Evolutionary conservation across 1,139 yeast species (phyloP), one percentile per base, ranked within the genome.

Genomic region (Blastobotrys serpentis): DNA sequence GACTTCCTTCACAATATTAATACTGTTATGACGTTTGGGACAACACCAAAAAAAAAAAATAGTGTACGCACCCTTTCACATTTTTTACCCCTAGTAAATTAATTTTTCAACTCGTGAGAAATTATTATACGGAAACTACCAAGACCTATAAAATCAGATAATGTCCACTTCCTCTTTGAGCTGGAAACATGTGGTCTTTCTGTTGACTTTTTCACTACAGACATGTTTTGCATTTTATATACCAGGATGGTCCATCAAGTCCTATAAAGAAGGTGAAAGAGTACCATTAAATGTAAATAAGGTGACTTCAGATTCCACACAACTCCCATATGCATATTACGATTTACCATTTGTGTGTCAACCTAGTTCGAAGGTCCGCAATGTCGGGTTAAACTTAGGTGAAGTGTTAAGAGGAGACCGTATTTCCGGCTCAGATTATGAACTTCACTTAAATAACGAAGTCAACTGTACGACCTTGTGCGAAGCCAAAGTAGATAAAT

Each of bases 291-390:
- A 81, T 30, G 89, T 86, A 38, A 88, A 88, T 66, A 84, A 87
- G 57, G 82, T 86, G 1, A 88, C 84, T 55, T 82, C 94, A 0
- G 90, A 84, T 57, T 70, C 77, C 25, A 82, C 89, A 1, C 90
- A 84, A 59, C 70, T 84, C n/a, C 94, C 95, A 0, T 86, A 74
- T 62, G 81, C 86, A 1, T 89, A 86, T 63, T 81, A 83, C 64
- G 86, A 82, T 51, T 71, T 88, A 46, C 87, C 87, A 1, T 89
- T 88, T 66, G 84, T 86, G 4, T 89, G 96, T 67, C 88, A 88
- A 0, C 82, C 87, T 1, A 48, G 26, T 4, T 32, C 43, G 10
- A 67, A 68, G 2, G 74, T 78, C 29, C 75, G 76, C 51, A 82
- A 89, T 0, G 69, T 84, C 18, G 84, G 84, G 53, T 66, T 86